A percentile compares a stretch with the other conserved stretches of the same genome.
Conservation (phyloP, 306 rosid genomes). For the Hippophae gyantsensis region DNA sequence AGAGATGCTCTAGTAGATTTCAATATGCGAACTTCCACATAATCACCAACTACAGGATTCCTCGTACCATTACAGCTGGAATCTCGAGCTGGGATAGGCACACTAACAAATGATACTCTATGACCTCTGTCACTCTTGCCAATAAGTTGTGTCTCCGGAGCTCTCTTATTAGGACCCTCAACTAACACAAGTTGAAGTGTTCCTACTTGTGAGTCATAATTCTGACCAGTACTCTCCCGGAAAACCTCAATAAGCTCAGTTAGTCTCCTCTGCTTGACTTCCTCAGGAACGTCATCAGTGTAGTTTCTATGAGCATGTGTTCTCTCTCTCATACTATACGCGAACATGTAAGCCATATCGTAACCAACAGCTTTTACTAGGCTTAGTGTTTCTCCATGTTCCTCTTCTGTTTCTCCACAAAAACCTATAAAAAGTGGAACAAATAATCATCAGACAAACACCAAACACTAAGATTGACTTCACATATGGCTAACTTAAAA, state of each 20-base stretch:
- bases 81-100: constrained; percentile 50
- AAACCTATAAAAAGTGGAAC: constrained; percentile 47
- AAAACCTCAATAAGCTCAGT: constrained; percentile 74
- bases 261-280: constrained; percentile 86
- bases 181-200: constrained; percentile 78
- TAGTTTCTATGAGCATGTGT: constrained; percentile 94
- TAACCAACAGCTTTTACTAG: constrained; percentile 65
- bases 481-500: not conserved
- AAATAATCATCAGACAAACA: constrained; percentile 9
- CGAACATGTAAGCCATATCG: constrained; percentile 98
- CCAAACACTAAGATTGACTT: not conserved
- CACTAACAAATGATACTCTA: constrained; percentile 52
- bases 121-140: constrained; percentile 97
- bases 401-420: constrained; percentile 92
- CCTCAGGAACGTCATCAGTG: constrained; percentile 73
- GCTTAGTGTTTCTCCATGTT: constrained; percentile 62
- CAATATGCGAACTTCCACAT: constrained; percentile 67
- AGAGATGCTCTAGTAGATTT: constrained; percentile 83
- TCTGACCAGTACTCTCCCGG: constrained; percentile 81
- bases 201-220: constrained; percentile 70
- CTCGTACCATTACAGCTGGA: constrained; percentile 32
- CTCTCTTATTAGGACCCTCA: constrained; percentile 91
- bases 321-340: constrained; percentile 98
- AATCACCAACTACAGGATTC: constrained; percentile 74
- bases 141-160: constrained; percentile 74